Base-by-base conservation (phyloP, 2,329 filamentous ascomycete species). In the Pseudonectria buxi region DNA sequence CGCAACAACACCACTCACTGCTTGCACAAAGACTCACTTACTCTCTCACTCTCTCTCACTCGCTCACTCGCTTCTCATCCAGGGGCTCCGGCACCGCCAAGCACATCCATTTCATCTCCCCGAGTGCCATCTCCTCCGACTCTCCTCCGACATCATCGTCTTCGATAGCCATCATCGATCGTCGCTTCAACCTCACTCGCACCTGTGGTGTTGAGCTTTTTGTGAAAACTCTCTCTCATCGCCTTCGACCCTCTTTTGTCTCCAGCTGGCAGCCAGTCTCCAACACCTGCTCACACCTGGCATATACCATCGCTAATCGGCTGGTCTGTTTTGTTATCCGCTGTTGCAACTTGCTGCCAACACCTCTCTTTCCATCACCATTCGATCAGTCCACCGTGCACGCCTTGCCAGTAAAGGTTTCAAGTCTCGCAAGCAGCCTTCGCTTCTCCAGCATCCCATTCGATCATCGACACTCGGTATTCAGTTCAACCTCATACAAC, bases 131-230 rank as follows among this genome's bases (percentile, higher is more conserved):
- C 36, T 24, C 36, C 30, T 37, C 32, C 30, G 26, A 30, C 24
- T 26, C 30, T 36, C 43, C 43, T 14, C 33, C 36, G 28, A 39
- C 37, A 32, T 32, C 37, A 15, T 40, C 24, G 29, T 42, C 26
- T 12, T 26, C 27, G 12, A 15, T 30, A 26, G 14, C 26, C 30
- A 35, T 33, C 37, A 14, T 35, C 32, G 33, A 32, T 24, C 38
- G 36, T 41, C 33, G 43, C 22, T 29, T 26, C 29, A 26, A 16
- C 14, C 36, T 26, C 15, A 22, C 46, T 53, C 48, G 41, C 50
- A 50, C 50, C 50, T 45, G 50, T 42, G 50, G 50, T 53, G 50
- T 45, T 37, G 50, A 53, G 45, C 40, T 12, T 30, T 35, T 36
- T 24, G 37, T 35, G 30, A 38, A 28, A 14, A 12, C 13, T 14